Percentiles rank a stretch among this genome's conserved stretches.
Conservation (phyloP, 2,329 filamentous ascomycete species). For the Juglanconis oblonga region DNA sequence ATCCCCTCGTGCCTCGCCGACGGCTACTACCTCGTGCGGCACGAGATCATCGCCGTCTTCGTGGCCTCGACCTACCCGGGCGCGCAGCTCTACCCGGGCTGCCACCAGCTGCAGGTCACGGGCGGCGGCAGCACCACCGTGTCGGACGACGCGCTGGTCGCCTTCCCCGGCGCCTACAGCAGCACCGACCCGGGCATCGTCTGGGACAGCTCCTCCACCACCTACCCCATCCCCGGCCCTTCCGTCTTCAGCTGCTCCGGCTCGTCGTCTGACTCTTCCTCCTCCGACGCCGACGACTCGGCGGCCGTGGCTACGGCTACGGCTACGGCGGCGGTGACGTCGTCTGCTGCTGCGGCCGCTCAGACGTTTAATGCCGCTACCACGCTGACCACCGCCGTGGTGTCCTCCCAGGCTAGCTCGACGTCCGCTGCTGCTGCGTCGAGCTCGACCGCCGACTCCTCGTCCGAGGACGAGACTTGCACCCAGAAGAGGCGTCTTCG, state of each 20-base stretch:
- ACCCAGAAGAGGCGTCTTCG: too few relatives aligned
- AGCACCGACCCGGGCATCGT: slow-evolving; percentile 48
- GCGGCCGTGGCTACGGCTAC: not conserved
- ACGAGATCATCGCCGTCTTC: slow-evolving; percentile 56
- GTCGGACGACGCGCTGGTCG: slow-evolving; percentile 34
- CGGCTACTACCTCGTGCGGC: slow-evolving; percentile 57
- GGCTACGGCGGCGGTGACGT: not conserved
- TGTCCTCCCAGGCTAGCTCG: not conserved
- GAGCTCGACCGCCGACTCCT: not conserved
- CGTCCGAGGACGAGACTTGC: too few relatives aligned
- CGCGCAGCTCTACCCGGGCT: slow-evolving; percentile 56
- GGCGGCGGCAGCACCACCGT: slow-evolving; percentile 44
- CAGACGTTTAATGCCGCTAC: not conserved
- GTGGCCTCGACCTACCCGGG: slow-evolving; percentile 46
- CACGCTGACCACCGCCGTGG: not conserved
- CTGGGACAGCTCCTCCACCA: slow-evolving; percentile 43
- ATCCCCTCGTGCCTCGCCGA: slow-evolving; percentile 50
- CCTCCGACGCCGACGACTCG: not conserved
- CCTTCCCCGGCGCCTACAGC: slow-evolving; percentile 54
- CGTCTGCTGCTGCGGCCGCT: not conserved
- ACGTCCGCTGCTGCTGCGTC: not conserved
- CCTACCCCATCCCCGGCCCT: slow-evolving; percentile 46
- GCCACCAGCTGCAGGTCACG: slow-evolving; percentile 54
- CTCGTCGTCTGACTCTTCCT: not conserved
- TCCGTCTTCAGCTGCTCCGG: slow-evolving; percentile 34